Evolutionary conservation across 2,329 filamentous ascomycete genomes (phyloP), one percentile per base, ranked within the genome.

Genomic region (Monosporascus ibericus): DNA sequence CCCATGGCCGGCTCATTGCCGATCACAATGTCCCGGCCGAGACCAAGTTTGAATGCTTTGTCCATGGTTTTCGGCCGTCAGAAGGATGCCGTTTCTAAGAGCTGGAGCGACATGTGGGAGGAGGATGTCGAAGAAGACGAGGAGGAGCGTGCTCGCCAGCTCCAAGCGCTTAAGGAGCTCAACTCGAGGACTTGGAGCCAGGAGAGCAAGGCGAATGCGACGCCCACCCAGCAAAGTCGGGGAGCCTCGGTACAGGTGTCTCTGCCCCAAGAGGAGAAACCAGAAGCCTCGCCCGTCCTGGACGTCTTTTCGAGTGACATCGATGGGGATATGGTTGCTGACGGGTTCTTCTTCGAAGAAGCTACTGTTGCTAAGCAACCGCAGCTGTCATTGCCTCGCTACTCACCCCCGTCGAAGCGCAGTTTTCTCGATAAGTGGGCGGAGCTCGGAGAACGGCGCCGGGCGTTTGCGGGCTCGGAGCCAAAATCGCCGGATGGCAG

Each of bases 31-130:
- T 88, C 87, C 15, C 84, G 94, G 66, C 87, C 90, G 1, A 82
- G 82, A 60, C 78, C 83, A 57, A 80, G 81, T 40, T 75, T 86
- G 60, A 77, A 82, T 50, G 85, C 88, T 55, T 86, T 92, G 78
- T 85, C 88, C 5, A 82, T 87, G 65, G 82, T 92, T 48, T 92
- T 95, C 67, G 89, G 88, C 49, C 85, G 85, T 65, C 84, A 87
- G 67, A 81, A 84, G 57, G 87, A 92, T 46, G 76, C 81, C 47
- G 89, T 95, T 47, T 96, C 94, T 52, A 97, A 97, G 86, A 97
- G 94, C 77, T 99, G 94, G 94, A 96, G 92, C 65, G 94, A 99
- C 69, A 84, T 97, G 70, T 96, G 91, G 87, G 92, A 97, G 54
- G 92, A 97, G 69, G 92, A 97, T 50, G 75, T 78, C 46, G 91